Conservation (phyloP, 768 basidiomycete species). For the Lentinus tigrinus region DNA sequence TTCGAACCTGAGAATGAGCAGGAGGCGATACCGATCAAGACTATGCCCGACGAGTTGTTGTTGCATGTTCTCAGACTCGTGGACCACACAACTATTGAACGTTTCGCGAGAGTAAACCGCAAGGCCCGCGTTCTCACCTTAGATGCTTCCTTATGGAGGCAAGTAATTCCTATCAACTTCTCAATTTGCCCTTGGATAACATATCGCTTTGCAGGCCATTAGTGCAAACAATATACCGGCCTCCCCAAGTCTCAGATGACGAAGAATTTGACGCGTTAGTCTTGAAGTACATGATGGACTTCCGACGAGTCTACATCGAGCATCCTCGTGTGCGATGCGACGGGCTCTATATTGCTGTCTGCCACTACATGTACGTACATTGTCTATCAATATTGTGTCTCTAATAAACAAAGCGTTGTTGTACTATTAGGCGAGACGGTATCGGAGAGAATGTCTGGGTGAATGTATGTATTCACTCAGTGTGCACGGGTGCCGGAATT, state of each 20-base stretch:
- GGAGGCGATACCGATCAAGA: slow-evolving; percentile 50
- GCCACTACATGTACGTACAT: slow-evolving; percentile 75
- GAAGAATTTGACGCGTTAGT: slow-evolving; percentile 50
- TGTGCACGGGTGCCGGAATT: not conserved
- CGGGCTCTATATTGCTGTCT: slow-evolving; percentile 89
- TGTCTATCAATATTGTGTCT: not conserved
- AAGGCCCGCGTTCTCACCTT: slow-evolving; percentile 74
- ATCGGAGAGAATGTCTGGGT: slow-evolving; percentile 86
- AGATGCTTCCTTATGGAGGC: slow-evolving; percentile 79
- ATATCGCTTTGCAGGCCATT: slow-evolving; percentile 46
- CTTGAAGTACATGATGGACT: slow-evolving; percentile 57
- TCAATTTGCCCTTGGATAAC: too few relatives aligned
- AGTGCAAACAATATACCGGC: slow-evolving; percentile 64
- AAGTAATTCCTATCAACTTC: slow-evolving; percentile 21
- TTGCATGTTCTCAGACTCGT: slow-evolving; percentile 64
- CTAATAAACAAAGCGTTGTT: not conserved
- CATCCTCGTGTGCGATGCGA: slow-evolving; percentile 84
- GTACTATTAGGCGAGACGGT: slow-evolving; percentile 57
- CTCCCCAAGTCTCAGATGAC: slow-evolving; percentile 68
- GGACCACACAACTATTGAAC: slow-evolving; percentile 67
- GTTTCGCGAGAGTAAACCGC: slow-evolving; percentile 71
- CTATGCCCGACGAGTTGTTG: slow-evolving; percentile 76
- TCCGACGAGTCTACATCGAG: slow-evolving; percentile 76
- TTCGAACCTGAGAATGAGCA: slow-evolving; percentile 75
- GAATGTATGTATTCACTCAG: slow-evolving; percentile 52